Base-by-base conservation (phyloP, 441 rosid species). In the Gossypium lobatum region DNA sequence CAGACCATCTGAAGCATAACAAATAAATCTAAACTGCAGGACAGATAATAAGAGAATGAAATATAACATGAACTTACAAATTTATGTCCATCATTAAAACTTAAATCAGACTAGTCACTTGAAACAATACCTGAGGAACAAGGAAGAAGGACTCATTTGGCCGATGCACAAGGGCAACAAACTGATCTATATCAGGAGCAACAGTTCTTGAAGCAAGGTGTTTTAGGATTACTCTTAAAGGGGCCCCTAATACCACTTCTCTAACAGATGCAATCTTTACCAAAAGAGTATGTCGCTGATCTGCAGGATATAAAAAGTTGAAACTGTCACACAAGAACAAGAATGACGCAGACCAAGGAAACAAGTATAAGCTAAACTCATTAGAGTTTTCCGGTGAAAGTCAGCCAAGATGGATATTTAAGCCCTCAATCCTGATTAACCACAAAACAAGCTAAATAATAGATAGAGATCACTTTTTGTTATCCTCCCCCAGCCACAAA, bases 241-340 rank as follows among this genome's bases (percentile, higher is more conserved):
- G 97, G 10, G 98, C 98, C 81, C 97, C 98, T 76, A 95, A 79
- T 20, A 91, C 98, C 2, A 91, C 89, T 84, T 90, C 97, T 83
- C 97, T 89, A 59, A 90, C 86, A 14, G 99, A 95, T 75, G 99
- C 98, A 78, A 95, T 66, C 85, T 89, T 93, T 50, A 85, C 80
- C 80, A 90, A 77, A 67, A 95, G 75, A 52, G 85, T 63, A 42
- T 88, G 89, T 68, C 79, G 89, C 70, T 64, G 59, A 80, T 83
- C 97, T 95, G 91, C 81, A 83, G 23, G 68, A 70, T 58, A 71
- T 75, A 62, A 52, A 74, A 18, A 79, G 61, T 25, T 10, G 53
- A 68, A 62, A 67, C 62, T 66, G 48, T 78, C 58, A 77, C 20
- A 46, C 81, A 63, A 5, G 57, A 63, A 46, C 48, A 23, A 17